Base-by-base conservation (phyloP, 2,329 filamentous ascomycete genomes). In the Alternaria longipes region DNA sequence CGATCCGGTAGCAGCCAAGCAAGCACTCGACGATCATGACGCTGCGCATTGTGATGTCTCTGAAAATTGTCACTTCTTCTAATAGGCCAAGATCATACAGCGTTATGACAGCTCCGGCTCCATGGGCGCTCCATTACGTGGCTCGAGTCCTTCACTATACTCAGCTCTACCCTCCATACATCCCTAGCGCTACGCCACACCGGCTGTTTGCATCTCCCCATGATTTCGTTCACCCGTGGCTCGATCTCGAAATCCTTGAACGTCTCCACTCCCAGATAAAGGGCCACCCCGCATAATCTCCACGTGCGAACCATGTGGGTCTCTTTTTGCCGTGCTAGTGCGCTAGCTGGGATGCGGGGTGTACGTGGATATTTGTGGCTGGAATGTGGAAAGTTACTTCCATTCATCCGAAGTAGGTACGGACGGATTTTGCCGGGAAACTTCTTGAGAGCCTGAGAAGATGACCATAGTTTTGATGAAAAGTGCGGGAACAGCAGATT, bases 251-350 rank as follows among this genome's bases (percentile, higher is more conserved):
- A 38, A 50, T 20, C 32, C 46, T 38, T 50, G 14, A 20, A 12
- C 3, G 8, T 50, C 32, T 20, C 32, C 46, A 36, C 46, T 36
- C 8, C 30, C 46, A 36, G 8, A 20, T 14, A 50, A 50, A 36
- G 14, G 30, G 36, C 40, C 16, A 22, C 41, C 53, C 53, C 53
- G 53, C 53, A 55, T 55, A 36, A 28, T 40, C 53, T 38, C 53
- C 53, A 55, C 53, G 53, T 55, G 53, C n/a, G 53, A 38, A 55
- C 40, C 30, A 55, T 46, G 53, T 55, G 42, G 53, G 42, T 47
- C 28, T 16, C 22, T 34, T 22, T 3, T 11, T 49, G 40, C 40
- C 40, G 40, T 42, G 32, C 16, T 12, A 44, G 36, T 42, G 11
- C 22, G 46, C 46, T 50, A 50, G 32, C 46, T 26, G 36, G 50